A percentile compares a stretch with the other conserved stretches of the same genome.
These are phyloP conservation scores for Didymellaceae sp. DNA, from an alignment of 2,329 filamentous ascomycete species.

Conservation along the genomic window DNA sequence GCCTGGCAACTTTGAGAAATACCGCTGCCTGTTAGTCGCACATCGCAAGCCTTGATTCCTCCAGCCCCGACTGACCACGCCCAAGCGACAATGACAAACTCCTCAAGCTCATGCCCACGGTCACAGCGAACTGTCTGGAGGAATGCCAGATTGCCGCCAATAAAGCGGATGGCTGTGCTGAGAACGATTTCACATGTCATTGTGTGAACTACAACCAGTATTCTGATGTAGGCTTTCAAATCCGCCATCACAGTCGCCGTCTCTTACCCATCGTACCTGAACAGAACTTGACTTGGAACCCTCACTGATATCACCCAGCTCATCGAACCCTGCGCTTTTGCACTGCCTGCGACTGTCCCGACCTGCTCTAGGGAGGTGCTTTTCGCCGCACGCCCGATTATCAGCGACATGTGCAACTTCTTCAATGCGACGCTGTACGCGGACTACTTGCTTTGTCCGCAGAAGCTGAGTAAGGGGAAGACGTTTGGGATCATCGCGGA, in stretches of 20 bases:
- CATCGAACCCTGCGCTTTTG: conserved; percentile 17
- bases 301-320: background rate
- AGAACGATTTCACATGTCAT: conserved; percentile 33
- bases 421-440: conserved; percentile 34
- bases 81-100: conserved; percentile 24
- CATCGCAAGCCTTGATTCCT: background rate
- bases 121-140: conserved; percentile 22
- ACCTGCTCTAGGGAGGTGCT: conserved; percentile 7
- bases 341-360: background rate
- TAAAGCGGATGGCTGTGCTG: conserved; percentile 27
- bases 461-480: conserved; percentile 25
- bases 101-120: conserved; percentile 11
- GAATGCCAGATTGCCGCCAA: conserved; percentile 29
- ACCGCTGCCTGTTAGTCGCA: conserved; percentile 30
- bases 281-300: background rate
- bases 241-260: background rate
- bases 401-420: conserved; percentile 34
- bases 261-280: background rate
- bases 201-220: conserved; percentile 30
- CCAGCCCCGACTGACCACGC: background rate
- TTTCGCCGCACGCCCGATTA: conserved; percentile 26
- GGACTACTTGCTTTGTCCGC: conserved; percentile 19
- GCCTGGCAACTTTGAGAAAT: conserved; percentile 28
- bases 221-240: conserved; percentile 22
- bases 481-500: conserved; percentile 26